Base-by-base conservation (phyloP, 1,139 yeast species). In the Yamadazyma jaroonii region DNA sequence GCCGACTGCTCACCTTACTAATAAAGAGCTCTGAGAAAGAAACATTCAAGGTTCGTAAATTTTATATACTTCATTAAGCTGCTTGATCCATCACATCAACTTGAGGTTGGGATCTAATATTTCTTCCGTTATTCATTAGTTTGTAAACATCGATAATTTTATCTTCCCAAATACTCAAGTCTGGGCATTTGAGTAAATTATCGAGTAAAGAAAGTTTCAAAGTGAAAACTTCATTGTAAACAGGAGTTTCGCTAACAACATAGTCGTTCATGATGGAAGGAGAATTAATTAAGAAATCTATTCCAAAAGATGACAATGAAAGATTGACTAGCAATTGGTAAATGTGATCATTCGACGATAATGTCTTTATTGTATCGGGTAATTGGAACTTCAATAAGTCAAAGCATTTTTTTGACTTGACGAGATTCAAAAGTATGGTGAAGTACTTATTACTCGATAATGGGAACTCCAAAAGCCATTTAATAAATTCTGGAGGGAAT, bases 111-210 rank as follows among this genome's bases (percentile, higher is more conserved):
- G 49, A 45, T 28, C 52, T 48, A 6, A 61, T 42, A 24, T 47
- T 49, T 31, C 60, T 54, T 1, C 72, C 73, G 44, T 57, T 53
- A 32, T 53, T 55, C 67, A 67, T 62, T 29, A 52, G 42, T 23
- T 45, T 45, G 31, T 58, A 60, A 4, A 53, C 38, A 6, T 45
- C 46, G 2, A 44, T 39, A 24, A 68, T 43, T 29, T 50, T 54
- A 4, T 45, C 49, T 25, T 50, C 46, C 72, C 72, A 68, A 23
- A 52, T 47, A 29, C 38, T 34, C 29, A 60, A 47, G 24, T 59
- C 59, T 3, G 45, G 42, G 3, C 45, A 36, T 5, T 37, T 39
- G 11, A 45, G 39, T 10, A 66, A 41, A 37, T 57, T 56, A 21
- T 54, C 53, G 35, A 68, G 50, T 3, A 61, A 48, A 11, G 49